Base-by-base conservation (phyloP, 306 rosid species). In the Hylodesmum podocarpum region DNA sequence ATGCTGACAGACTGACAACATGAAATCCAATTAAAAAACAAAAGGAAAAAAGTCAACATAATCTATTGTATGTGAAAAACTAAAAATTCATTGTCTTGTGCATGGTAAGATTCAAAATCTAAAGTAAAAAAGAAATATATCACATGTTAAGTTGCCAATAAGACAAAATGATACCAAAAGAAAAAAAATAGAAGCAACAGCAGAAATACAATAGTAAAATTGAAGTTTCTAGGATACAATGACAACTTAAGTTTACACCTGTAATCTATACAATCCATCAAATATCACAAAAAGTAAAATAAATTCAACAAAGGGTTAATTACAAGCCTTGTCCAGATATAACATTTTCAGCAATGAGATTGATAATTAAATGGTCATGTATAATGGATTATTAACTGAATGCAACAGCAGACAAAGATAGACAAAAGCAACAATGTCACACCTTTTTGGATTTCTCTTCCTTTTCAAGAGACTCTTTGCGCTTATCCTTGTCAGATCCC, bases 371-470 rank as follows among this genome's bases (percentile, higher is more conserved):
- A 21, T 37, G 4, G 34, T 39, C 29, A 64, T 2, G 14, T 34
- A 3, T 8, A 22, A 53, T 0, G n/a, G 8, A 10, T 16, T 33
- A 11, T 31, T 8, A 15, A 34, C 18, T 1, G 12, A 40, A 61
- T 57, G 55, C 28, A 12, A 33, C 16, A 14, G 39, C 16, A 51
- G 25, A 39, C 19, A 8, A 36, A 39, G 55, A 34, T 29, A 36
- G 49, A 31, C 11, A 41, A 67, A 21, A n/a, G 37, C 16, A 29
- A 51, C 31, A 25, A 62, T 39, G 8, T 33, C 36, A 22, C 25
- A 91, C 97, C 90, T 91, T 91, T 83, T 87, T 91, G 9, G 90
- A 89, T 83, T 78, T 91, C 69, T 91, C 94, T 57, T 91, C 97
- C 75, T 89, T 91, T 27, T 91, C 94, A 74, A 86, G 86, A 43